Base-by-base conservation (phyloP, 176 grass and related monocot species). In the Eleusine coracana region DNA sequence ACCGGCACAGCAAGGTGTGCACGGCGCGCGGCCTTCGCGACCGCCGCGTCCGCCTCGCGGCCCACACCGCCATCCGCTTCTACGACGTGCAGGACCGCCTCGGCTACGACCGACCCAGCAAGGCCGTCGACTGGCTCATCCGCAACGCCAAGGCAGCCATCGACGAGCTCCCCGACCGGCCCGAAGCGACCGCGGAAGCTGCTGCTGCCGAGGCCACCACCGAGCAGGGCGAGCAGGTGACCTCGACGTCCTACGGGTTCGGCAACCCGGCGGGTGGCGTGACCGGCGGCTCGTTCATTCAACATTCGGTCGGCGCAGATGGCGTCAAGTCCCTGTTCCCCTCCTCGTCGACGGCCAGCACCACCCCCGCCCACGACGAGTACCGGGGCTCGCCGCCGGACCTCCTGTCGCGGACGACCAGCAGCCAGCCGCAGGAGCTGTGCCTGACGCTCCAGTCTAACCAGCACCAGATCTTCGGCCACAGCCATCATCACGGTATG, bases 81-180 rank as follows among this genome's bases (percentile, higher is more conserved):
- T 97, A 97, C 74, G 95, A 97, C 38, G 95, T 97, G 73, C 95
- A 97, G 85, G 95, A 97, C 88, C 86, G 95, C 58, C 92, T 97
- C 4, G 95, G 95, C 68, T 97, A 93, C 59, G 95, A 97, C 90
- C 95, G 95, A 23, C 95, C 95, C 74, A 97, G 95, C 88, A 97
- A 97, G 83, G 95, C 95, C 68, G 95, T 94, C 71, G 95, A 97
- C 79, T 97, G 95, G 95, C 92, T 97, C 86, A 97, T 97, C 73
- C 86, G 88, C 59, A 94, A 97, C 83, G 95, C 95, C 23, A 93
- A 89, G 83, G 72, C 82, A 54, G 88, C 92, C 67, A 97, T 97
- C 77, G 92, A 94, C 54, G 84, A 97, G 50, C 91, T 97, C 12
- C 86, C 95, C 5, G 84, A 94, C 84, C 61, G 89, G 18, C 68